Evolutionary conservation across 208 protist species (phyloP).

Genomic region (Borovskyia barvae): DNA sequence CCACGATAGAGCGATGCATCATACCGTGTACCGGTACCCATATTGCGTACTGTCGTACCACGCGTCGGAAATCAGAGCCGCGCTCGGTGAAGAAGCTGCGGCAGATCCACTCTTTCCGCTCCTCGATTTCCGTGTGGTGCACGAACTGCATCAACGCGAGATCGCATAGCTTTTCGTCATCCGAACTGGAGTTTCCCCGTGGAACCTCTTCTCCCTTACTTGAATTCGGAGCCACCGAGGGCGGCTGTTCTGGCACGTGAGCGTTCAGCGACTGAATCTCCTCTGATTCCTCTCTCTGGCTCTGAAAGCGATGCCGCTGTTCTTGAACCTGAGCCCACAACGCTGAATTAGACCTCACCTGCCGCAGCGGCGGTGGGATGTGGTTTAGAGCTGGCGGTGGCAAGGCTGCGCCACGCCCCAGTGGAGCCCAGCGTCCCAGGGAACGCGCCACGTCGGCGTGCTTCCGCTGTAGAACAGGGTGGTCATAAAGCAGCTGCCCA

Average conservation of each 20-base stretch:
- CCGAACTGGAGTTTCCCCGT: neutral
- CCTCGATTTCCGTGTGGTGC: conserved; percentile 50
- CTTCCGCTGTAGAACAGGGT: conserved; percentile 59
- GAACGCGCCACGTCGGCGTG: conserved; percentile 70
- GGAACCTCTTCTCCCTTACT: neutral
- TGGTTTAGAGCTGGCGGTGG: conserved; percentile 13
- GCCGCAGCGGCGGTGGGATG: conserved; percentile 77
- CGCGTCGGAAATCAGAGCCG: conserved; percentile 54
- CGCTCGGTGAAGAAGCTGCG: conserved; percentile 35
- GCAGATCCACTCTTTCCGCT: conserved; percentile 27
- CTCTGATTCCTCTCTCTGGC: neutral
- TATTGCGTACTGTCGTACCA: conserved; percentile 69
- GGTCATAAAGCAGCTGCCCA: conserved; percentile 73
- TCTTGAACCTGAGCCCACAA: conserved; percentile 52
- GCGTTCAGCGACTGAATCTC: neutral
- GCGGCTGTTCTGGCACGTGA: too few relatives aligned
- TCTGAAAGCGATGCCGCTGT: too few relatives aligned
- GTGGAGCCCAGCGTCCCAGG: conserved; percentile 72
- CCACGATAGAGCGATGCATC: conserved; percentile 74
- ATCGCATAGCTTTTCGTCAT: conserved; percentile 79
- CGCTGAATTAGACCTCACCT: conserved; percentile 44
- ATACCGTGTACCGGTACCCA: conserved; percentile 29
- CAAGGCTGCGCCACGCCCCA: conserved; percentile 12
- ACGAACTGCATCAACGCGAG: conserved; percentile 42
- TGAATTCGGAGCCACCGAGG: neutral